A percentile compares a stretch with the other conserved stretches of the same genome.
phyloP scores from a whole-genome alignment of 441 rosid species.

The Melianthus villosus region DNA sequence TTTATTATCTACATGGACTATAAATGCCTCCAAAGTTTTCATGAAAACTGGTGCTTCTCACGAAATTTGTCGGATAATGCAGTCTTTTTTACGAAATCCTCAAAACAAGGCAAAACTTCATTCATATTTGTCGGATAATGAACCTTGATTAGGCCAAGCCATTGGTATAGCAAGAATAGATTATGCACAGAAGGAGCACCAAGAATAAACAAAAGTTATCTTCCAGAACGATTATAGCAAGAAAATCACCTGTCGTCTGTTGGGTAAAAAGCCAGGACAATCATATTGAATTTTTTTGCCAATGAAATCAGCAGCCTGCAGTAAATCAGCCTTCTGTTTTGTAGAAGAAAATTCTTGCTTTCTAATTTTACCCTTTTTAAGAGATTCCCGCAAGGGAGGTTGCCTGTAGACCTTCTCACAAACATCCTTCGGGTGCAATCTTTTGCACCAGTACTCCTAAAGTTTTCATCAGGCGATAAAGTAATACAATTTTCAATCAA shows the following conservation, averaged over 20 bases:
- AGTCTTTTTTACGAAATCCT: too few relatives aligned
- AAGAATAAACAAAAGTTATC: too few relatives aligned
- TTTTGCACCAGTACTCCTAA: conserved; percentile 99
- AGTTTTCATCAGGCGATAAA: conserved; percentile 16
- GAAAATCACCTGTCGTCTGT: conserved; percentile 69
- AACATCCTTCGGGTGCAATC: conserved; percentile 85
- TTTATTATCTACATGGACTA: too few relatives aligned
- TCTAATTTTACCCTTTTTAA: conserved; percentile 73
- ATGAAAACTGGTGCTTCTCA: too few relatives aligned
- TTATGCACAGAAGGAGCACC: too few relatives aligned
- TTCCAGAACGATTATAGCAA: conserved; percentile 2
- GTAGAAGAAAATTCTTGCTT: conserved; percentile 75
- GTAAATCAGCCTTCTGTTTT: conserved; percentile 62
- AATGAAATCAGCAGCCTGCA: conserved; percentile 66
- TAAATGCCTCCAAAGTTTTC: too few relatives aligned
- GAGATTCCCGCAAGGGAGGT: conserved; percentile 76
- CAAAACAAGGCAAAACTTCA: too few relatives aligned
- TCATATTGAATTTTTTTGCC: conserved; percentile 91
- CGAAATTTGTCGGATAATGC: too few relatives aligned
- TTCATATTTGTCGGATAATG: too few relatives aligned
- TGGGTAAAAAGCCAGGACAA: conserved; percentile 76
- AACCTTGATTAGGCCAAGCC: too few relatives aligned
- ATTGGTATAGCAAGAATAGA: too few relatives aligned
- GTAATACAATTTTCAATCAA: conserved; percentile 5
- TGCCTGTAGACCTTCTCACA: conserved; percentile 95